These are phyloP conservation scores for Boeremia lycopersici DNA, from an alignment of 2,329 filamentous ascomycete genomes.

Conservation along the genomic window DNA sequence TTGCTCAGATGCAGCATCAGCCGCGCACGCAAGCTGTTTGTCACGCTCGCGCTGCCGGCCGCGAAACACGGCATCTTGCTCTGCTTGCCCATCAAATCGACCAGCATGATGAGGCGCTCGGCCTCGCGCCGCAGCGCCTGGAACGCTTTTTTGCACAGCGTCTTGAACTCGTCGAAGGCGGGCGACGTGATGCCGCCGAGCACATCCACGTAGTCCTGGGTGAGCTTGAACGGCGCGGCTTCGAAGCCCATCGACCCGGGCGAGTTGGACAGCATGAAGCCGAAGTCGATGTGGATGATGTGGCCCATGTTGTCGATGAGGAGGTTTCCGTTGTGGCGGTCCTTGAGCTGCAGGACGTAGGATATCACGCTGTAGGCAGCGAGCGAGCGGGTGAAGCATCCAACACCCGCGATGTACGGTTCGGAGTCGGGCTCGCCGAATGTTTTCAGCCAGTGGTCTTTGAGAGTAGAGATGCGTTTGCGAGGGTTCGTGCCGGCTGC, in stretches of 20 bases:
- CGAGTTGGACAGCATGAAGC: conserved; percentile 88
- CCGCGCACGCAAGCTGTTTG: conserved; percentile 70
- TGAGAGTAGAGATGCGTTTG: conserved; percentile 77
- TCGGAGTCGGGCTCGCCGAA: conserved; percentile 75
- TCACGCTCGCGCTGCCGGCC: conserved; percentile 73
- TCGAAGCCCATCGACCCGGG: conserved; percentile 85
- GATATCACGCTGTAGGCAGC: conserved; percentile 86
- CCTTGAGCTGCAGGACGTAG: conserved; percentile 83
- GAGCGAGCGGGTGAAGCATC: conserved; percentile 80
- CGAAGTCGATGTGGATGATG: conserved; percentile 88
- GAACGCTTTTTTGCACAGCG: conserved; percentile 81
- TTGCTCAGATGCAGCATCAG: conserved; percentile 84
- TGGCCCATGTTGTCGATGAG: conserved; percentile 85
- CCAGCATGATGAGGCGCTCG: conserved; percentile 80
- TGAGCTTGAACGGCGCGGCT: conserved; percentile 85
- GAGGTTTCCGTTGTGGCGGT: conserved; percentile 85
- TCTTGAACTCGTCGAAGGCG: conserved; percentile 77
- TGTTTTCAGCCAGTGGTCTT: conserved; percentile 79
- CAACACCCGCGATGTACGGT: conserved; percentile 72
- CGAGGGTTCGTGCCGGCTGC: conserved; percentile 74
- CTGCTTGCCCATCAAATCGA: conserved; percentile 82
- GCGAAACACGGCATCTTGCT: conserved; percentile 84
- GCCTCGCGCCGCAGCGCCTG: conserved; percentile 79
- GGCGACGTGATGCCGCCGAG: conserved; percentile 73
- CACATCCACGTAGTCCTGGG: conserved; percentile 84